phyloP scores from a whole-genome alignment of 2,329 filamentous ascomycete genomes.

The Pseudocercospora crystallina region DNA sequence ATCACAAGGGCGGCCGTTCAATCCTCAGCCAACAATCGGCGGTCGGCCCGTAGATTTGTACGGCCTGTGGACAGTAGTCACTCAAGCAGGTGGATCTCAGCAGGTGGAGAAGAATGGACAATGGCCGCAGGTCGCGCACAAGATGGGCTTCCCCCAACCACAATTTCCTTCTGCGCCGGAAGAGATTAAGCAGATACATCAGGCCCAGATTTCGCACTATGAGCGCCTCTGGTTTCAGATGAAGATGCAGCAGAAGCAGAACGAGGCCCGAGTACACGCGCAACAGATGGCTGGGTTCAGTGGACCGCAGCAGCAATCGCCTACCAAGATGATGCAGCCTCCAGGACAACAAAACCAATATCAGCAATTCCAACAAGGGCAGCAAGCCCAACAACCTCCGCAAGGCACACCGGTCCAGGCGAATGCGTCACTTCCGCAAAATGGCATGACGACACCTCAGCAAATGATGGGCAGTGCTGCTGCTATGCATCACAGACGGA shows the following conservation, averaged over 20 bases:
- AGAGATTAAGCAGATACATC: constrained; percentile 71
- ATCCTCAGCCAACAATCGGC: constrained; percentile 70
- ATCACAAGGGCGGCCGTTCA: constrained; percentile 69
- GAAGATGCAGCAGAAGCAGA: constrained; percentile 44
- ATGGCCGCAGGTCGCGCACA: constrained; percentile 70
- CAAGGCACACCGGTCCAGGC: constrained; percentile 47
- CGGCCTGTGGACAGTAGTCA: constrained; percentile 73
- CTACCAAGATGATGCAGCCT: constrained; percentile 35
- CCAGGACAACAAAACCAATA: constrained; percentile 25
- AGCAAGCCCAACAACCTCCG: constrained; percentile 26
- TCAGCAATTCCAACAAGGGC: constrained; percentile 30
- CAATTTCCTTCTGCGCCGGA: constrained; percentile 62
- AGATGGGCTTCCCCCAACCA: constrained; percentile 42
- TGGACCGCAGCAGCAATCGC: constrained; percentile 34
- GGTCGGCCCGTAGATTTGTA: constrained; percentile 74
- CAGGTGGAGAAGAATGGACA: constrained; percentile 66
- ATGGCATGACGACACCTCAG: constrained; percentile 50
- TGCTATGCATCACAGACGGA: constrained; percentile 35
- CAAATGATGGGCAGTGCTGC: constrained; percentile 38
- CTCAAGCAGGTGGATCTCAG: constrained; percentile 75
- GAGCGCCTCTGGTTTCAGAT: constrained; percentile 66
- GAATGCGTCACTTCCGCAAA: constrained; percentile 49
- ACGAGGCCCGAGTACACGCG: constrained; percentile 35
- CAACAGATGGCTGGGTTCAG: constrained; percentile 42
- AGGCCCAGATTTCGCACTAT: constrained; percentile 72